phyloP scores from a whole-genome alignment of 345 rosid species.

The Dipteronia dyeriana region DNA sequence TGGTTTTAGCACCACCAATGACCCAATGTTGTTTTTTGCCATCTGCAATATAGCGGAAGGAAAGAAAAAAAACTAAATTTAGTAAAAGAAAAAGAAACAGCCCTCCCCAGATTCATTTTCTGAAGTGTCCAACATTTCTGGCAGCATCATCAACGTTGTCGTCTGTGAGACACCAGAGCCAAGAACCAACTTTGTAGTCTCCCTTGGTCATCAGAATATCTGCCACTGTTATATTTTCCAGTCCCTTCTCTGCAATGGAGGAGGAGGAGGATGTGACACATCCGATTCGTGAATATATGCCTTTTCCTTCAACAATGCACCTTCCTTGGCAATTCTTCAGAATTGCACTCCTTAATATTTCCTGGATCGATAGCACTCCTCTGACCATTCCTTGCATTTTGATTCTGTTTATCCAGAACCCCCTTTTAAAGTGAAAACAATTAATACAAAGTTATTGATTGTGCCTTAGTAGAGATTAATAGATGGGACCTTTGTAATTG shows the following conservation, averaged over 20 bases:
- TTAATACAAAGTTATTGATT: neutral
- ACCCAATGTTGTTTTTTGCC: slow-evolving; percentile 86
- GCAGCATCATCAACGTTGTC: slow-evolving; percentile 76
- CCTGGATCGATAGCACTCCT: slow-evolving; percentile 46
- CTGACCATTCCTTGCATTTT: slow-evolving; percentile 47
- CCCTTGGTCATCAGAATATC: slow-evolving; percentile 72
- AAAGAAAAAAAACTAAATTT: neutral
- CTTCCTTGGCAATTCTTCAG: slow-evolving; percentile 28
- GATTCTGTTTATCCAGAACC: slow-evolving; percentile 2
- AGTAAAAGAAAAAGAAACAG: neutral
- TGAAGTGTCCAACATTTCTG: slow-evolving; percentile 48
- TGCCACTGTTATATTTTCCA: slow-evolving; percentile 75
- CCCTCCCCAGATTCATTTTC: neutral
- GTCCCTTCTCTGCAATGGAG: slow-evolving; percentile 55
- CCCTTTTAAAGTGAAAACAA: neutral
- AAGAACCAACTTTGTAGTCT: slow-evolving; percentile 50
- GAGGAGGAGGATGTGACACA: slow-evolving; percentile 28
- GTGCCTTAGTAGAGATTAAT: slow-evolving; percentile 15
- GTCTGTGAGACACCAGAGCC: slow-evolving; percentile 64
- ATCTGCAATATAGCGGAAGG: slow-evolving; percentile 56
- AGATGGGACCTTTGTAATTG: slow-evolving; percentile 4
- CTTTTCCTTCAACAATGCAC: slow-evolving; percentile 9
- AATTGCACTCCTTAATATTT: slow-evolving; percentile 34
- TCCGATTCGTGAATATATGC: slow-evolving; percentile 34
- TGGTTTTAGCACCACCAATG: slow-evolving; percentile 81